Evolutionary conservation across 139 green algal genomes (phyloP), one percentile per base, ranked within the genome.

Genomic region (Chlorella sp.): DNA sequence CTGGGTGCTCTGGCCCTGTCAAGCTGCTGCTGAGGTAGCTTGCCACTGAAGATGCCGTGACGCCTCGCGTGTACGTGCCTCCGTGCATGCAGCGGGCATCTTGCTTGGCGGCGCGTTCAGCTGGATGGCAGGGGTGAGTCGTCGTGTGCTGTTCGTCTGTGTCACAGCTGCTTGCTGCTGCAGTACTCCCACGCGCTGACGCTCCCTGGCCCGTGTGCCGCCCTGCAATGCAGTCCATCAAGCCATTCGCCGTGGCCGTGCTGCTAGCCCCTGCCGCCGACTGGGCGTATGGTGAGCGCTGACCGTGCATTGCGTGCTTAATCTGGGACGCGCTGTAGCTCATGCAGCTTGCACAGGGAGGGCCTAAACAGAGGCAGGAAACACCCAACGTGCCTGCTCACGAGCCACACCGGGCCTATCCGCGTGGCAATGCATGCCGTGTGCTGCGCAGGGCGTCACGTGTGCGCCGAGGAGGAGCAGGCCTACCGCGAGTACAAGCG

Each of bases 201-300:
- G 27, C n/a, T 67, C 3, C 23, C 6, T 34, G 29, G 3, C 20
- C n/a, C 34, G 61, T 31, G 23, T 33, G 27, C 59, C 36, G 31
- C 23, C 60, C 20, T 76, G 14, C 27, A 3, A 32, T 59, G 36
- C 63, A 76, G 69, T 73, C 62, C 10, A 31, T 69, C 29, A 72
- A 80, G 42, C 75, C 75, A 0, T 23, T 80, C 3, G 75, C 69
- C 4, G 70, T 66, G 49, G 75, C 75, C 0, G 75, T 68, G 22
- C 67, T 80, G n/a, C 34, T 80, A 33, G 31, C 75, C 2, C 75
- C 75, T 0, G 75, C 75, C 3, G 69, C 49, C 2, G 75, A 80
- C 32, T 80, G 69, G 69, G 6, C 70, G 3, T 80, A 80, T 31
- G 75, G 75, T 80, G 35, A 26, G 66, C 35, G n/a, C n/a, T n/a